Evolutionary conservation across 2,329 filamentous ascomycete genomes (phyloP).

Genomic region (Clonostachys byssicola): DNA sequence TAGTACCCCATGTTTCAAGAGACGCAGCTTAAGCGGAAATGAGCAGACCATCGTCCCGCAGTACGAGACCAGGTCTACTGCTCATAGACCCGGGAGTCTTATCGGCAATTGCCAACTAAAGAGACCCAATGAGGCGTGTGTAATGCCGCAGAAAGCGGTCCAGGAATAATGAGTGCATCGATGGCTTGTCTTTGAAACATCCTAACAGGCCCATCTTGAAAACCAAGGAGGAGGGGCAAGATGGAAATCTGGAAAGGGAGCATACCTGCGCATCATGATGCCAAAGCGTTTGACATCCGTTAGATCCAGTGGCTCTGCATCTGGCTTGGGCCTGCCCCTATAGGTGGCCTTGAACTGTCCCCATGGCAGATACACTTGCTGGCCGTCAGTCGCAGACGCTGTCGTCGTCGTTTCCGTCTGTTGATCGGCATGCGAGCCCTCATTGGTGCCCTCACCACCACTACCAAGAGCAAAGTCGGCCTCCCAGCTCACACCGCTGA

Average conservation of each 20-base stretch:
- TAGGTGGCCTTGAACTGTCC: conserved; percentile 66
- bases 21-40: background rate
- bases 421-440: background rate
- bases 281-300: conserved; percentile 61
- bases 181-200: background rate
- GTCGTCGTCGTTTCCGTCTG: background rate
- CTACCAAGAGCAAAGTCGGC: conserved; percentile 50
- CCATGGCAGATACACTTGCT: conserved; percentile 56
- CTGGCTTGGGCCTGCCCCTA: conserved; percentile 60
- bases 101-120: too few relatives aligned
- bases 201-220: background rate
- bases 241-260: background rate
- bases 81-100: background rate
- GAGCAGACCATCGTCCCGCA: background rate
- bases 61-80: background rate
- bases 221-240: background rate
- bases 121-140: too few relatives aligned
- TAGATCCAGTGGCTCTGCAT: conserved; percentile 55
- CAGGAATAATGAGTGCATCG: too few relatives aligned
- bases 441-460: conserved; percentile 10
- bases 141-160: too few relatives aligned
- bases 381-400: background rate
- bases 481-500: conserved; percentile 71
- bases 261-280: conserved; percentile 77
- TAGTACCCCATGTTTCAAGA: background rate